Evolutionary conservation across 2,329 filamentous ascomycete species (phyloP).

Genomic region (Trichophyton verrucosum): DNA sequence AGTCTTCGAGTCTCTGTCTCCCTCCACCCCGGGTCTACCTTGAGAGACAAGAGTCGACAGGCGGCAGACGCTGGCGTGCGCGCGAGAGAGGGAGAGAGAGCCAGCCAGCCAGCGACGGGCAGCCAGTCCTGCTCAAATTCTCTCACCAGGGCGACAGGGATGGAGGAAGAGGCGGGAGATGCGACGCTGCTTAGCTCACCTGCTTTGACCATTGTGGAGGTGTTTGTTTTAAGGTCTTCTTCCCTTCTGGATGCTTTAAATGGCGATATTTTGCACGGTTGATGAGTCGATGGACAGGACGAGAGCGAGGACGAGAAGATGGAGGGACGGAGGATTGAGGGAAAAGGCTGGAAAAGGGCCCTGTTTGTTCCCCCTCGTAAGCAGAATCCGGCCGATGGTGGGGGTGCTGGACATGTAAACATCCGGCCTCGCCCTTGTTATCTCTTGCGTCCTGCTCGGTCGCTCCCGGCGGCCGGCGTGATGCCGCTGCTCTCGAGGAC

Average conservation of each 20-base stretch:
- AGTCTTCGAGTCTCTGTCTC: neutral
- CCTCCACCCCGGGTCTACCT: slow-evolving; percentile 5
- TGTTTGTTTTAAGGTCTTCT: slow-evolving; percentile 27
- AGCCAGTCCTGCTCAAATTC: neutral
- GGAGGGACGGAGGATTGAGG: neutral
- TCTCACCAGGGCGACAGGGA: slow-evolving; percentile 7
- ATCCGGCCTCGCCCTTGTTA: neutral
- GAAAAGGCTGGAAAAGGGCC: neutral
- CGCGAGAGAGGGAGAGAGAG: neutral
- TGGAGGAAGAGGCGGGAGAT: slow-evolving; percentile 10
- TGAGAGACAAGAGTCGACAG: neutral
- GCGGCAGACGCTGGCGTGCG: neutral
- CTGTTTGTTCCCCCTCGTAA: neutral
- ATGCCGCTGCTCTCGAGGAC: too few species aligned
- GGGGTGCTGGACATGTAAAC: slow-evolving; percentile 1
- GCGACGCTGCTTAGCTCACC: slow-evolving; percentile 46
- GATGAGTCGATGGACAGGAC: too few species aligned
- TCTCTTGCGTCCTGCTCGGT: neutral
- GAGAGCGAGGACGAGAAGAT: neutral
- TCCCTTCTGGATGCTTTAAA: slow-evolving; percentile 3
- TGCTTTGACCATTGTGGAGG: slow-evolving; percentile 95
- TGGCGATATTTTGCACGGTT: neutral
- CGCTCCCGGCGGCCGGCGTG: too few species aligned
- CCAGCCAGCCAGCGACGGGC: neutral
- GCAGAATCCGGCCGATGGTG: neutral